Base-by-base conservation (phyloP, 2,329 filamentous ascomycete species). In the Penicillium sp. region DNA sequence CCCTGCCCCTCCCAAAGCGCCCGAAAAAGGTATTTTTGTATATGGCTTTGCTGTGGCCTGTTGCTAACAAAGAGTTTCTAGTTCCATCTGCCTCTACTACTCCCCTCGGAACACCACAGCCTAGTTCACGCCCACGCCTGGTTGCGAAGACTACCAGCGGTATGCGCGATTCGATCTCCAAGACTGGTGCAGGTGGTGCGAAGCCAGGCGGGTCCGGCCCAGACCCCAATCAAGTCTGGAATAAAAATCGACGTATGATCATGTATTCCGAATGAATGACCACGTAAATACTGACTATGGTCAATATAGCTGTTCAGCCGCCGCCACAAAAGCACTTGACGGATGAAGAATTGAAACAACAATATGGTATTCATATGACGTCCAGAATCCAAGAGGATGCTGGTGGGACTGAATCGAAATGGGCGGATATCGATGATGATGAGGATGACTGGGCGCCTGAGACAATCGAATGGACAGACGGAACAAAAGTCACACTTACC, bases 361-460 rank as follows among this genome's bases (percentile, higher is more conserved):
- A 87, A 68, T 88, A 87, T 65, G 86, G 86, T 47, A 88, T 88
- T 51, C 86, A 88, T 67, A 78, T 88, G 70, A 86, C 86, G 7
- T 87, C 85, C 45, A 81, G 86, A 56, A 77, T 88, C 57, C 84
- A 87, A 68, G 80, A 83, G 57, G 85, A 88, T 64, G 84, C 84
- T 48, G 79, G 79, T 53, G 81, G 82, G 11, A 86, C 86, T 58
- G 85, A 87, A 63, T 78, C 84, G 10, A 88, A 88, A 70, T 88
- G 86, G 86, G 86, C 86, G 27, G 86, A 88, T 69, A 88, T 88
- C 62, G 86, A 88, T 65, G 86, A 88, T 58, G 85, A 87, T 61
- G 86, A 88, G 69, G 86, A 88, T 62, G 86, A 88, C 61, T 88
- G 86, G 85, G 84, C 84, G 16, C 86, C 86, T 4, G 86, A 88